Base-by-base conservation (phyloP, 495 filamentous ascomycete genomes). In the Lophiostoma macrostomum region DNA sequence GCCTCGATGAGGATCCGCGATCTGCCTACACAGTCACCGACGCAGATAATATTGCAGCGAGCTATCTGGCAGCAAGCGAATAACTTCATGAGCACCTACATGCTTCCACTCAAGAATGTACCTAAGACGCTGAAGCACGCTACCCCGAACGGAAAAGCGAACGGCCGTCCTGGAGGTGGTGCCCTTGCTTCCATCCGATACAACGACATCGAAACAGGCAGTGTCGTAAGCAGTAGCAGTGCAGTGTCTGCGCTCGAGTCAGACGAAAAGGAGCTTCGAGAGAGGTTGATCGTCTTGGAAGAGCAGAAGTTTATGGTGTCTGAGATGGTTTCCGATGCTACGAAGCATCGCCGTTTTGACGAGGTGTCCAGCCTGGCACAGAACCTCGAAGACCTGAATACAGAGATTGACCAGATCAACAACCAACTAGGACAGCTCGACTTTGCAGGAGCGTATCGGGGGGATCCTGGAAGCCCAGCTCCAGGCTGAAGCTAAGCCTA, bases 241-340 rank as follows among this genome's bases (percentile, higher is more conserved):
- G 58, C 55, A 20, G 73, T 91, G 0, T 87, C 85, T 0, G 81
- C 80, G 4, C 70, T 95, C 14, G 88, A 95, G 66, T 81, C 78
- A 7, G 88, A 94, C 63, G 94, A 98, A 65, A 95, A 91, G 60
- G 82, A 89, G 24, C 69, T 95, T 1, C 78, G 86, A 11, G 91
- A 97, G 62, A 74, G 81, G 32, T 69, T 97, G 14, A 89, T 95
- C 34, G 87, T 98, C 19, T 75, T 98, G 0, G 93, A 97, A 71
- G 93, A 98, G 66, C 93, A 98, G 69, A 81, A 82, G 64, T 96
- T 96, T 64, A 79, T 97, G 64, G 90, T 98, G 0, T 78, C 82
- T 14, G 85, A 88, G 58, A 96, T 96, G 90, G 78, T 97, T 39
- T 82, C 76, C 5, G 83, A 86, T 38, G 91, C 93, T 3, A 86